Percentiles rank a stretch among this genome's conserved stretches.
Evolutionary conservation across 73 alveolate species (phyloP).

Genomic region (Vitrella brassicaformis): DNA sequence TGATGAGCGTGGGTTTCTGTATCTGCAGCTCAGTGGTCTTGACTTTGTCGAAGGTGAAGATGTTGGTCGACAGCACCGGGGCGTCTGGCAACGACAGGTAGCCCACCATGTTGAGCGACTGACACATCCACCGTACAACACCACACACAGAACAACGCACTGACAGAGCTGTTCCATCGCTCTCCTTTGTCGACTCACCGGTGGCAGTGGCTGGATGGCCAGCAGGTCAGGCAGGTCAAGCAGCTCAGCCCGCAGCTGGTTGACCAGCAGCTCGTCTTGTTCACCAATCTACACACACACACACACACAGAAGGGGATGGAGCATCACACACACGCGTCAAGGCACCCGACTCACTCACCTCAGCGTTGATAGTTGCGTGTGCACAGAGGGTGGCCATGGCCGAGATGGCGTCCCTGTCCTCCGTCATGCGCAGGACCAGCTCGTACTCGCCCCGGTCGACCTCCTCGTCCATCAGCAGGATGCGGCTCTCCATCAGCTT

Average conservation of each 20-base stretch:
- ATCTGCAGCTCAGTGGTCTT: background rate
- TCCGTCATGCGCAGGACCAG: background rate
- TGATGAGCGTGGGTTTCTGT: background rate
- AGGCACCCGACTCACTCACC: background rate
- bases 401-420: background rate
- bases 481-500: conserved; percentile 14
- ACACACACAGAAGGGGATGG: background rate
- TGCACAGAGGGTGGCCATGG: conserved; percentile 17
- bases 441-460: conserved; percentile 22
- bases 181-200: background rate
- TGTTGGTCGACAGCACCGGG: background rate
- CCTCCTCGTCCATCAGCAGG: conserved; percentile 30
- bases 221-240: conserved; percentile 24
- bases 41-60: background rate
- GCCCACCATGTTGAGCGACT: background rate
- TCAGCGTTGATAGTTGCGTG: conserved; percentile 19
- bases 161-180: too few species aligned
- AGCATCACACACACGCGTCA: background rate
- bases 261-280: conserved; percentile 17
- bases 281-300: conserved; percentile 1
- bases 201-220: conserved; percentile 19
- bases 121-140: too few species aligned
- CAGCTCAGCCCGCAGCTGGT: conserved; percentile 21
- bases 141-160: too few species aligned
- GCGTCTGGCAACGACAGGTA: background rate